Conservation (phyloP, 2,329 filamentous ascomycete genomes). For the Thielaviopsis euricoi region DNA sequence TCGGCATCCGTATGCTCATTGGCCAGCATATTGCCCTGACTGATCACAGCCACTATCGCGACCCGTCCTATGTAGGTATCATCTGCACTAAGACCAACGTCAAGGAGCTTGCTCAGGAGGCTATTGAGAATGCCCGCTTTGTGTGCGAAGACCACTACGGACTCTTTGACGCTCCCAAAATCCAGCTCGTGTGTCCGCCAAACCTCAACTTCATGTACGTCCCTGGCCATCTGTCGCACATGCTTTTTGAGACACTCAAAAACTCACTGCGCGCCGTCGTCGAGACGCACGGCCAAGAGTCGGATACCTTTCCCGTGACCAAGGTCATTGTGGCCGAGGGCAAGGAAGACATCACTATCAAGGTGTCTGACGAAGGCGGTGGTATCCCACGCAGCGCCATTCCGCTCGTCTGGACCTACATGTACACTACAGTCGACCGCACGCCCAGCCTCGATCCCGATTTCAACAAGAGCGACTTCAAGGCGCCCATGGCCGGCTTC, state of each 20-base stretch:
- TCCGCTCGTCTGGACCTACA: constrained; percentile 98
- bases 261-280: constrained; percentile 95
- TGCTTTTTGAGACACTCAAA: constrained; percentile 98
- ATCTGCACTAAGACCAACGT: constrained; percentile 99
- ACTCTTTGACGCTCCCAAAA: constrained; percentile 87
- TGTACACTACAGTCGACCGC: constrained; percentile 97
- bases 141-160: constrained; percentile 98
- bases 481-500: constrained; percentile 97
- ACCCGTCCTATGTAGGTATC: constrained; percentile 91
- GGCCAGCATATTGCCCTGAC: constrained; percentile 96
- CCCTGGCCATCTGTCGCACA: constrained; percentile 93
- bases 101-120: constrained; percentile 82
- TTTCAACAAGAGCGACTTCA: constrained; percentile 98
- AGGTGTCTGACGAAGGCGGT: constrained; percentile 90
- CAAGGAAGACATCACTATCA: constrained; percentile 97
- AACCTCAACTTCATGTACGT: constrained; percentile 99
- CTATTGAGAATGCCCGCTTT: constrained; percentile 97
- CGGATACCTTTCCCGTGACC: constrained; percentile 88
- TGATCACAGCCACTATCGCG: constrained; percentile 75
- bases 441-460: constrained; percentile 91
- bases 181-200: constrained; percentile 89
- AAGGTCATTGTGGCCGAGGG: constrained; percentile 97
- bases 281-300: constrained; percentile 85
- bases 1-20: constrained; percentile 97
- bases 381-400: constrained; percentile 88